Conservation (phyloP, 2,329 filamentous ascomycete genomes). For the Biscogniauxia sp. region DNA sequence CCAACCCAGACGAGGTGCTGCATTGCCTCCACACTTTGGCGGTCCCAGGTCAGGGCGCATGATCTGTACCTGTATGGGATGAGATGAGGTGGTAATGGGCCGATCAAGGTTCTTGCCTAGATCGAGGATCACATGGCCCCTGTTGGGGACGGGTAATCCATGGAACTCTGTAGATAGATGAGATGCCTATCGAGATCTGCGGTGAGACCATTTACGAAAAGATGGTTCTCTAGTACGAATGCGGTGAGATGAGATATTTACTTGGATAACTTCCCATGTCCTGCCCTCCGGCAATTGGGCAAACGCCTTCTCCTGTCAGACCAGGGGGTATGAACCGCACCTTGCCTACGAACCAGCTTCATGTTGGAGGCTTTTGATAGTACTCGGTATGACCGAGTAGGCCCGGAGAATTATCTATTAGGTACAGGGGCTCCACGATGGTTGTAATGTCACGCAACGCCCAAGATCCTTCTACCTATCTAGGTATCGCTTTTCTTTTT, state of each 20-base stretch:
- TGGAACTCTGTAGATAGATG: background rate
- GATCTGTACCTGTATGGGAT: background rate
- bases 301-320: background rate
- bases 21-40: background rate
- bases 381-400: background rate
- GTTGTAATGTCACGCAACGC: no score
- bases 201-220: background rate
- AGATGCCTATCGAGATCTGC: background rate
- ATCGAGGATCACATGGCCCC: background rate
- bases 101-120: background rate
- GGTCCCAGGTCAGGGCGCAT: background rate
- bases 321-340: background rate
- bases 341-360: background rate
- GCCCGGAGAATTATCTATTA: background rate
- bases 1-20: no score
- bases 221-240: background rate
- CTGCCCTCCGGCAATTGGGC: background rate
- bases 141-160: background rate
- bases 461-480: no score
- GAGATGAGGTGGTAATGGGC: background rate
- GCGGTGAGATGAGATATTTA: background rate
- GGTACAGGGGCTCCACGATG: no score
- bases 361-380: background rate
- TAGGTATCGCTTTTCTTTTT: no score
- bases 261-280: background rate